phyloP scores from a whole-genome alignment of 176 grass and related monocot species.

The Thinopyrum elongatum region DNA sequence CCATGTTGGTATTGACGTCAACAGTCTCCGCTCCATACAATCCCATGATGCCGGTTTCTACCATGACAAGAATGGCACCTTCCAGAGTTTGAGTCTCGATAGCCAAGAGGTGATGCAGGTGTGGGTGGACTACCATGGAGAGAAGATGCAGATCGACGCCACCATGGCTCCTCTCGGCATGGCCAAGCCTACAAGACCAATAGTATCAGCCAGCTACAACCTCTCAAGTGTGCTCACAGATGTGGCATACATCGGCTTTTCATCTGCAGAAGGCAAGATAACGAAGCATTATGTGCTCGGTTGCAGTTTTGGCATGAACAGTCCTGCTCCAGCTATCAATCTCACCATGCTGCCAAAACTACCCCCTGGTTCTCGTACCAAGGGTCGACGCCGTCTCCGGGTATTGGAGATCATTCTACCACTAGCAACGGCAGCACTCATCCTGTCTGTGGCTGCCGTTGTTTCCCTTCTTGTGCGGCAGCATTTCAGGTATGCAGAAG shows the following conservation, averaged over 20 bases:
- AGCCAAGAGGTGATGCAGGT: conserved; percentile 31
- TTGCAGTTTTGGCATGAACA: conserved; percentile 23
- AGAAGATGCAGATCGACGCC: neutral
- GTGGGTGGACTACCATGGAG: conserved; percentile 35
- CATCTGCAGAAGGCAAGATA: conserved; percentile 21
- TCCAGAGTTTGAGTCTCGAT: conserved; percentile 19
- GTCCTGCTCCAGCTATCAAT: conserved; percentile 5
- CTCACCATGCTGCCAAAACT: conserved; percentile 20
- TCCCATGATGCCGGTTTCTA: conserved; percentile 20
- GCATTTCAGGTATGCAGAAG: conserved; percentile 15
- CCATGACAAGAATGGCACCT: neutral
- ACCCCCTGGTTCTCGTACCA: neutral
- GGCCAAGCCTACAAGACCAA: conserved; percentile 11
- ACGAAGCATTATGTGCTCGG: conserved; percentile 17
- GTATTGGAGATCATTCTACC: conserved; percentile 2
- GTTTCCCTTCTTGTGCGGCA: neutral
- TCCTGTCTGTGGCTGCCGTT: neutral
- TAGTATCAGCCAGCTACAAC: conserved; percentile 1
- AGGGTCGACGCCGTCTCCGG: neutral
- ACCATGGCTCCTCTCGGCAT: conserved; percentile 13
- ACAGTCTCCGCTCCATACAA: neutral
- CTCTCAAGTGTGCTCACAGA: conserved; percentile 27
- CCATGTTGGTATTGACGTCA: conserved; percentile 20
- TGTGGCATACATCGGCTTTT: conserved; percentile 28
- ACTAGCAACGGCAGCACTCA: neutral